Evolutionary conservation across 345 rosid species (phyloP).

Genomic region (Trapa incisa): DNA sequence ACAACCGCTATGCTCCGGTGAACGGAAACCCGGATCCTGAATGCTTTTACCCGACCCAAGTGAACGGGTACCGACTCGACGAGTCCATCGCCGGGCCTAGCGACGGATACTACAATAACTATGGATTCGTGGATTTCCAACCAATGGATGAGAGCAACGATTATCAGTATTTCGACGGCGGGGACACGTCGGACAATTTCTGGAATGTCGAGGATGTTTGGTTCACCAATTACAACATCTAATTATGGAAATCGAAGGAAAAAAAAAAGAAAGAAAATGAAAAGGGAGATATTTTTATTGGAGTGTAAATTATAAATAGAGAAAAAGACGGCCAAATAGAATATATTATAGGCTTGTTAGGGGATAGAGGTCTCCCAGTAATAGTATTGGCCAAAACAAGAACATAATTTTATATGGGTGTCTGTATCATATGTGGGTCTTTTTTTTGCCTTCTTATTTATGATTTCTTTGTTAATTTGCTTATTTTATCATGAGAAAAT

Average conservation of each 20-base stretch:
- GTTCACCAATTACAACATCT: background rate
- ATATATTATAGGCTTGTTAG: too few relatives aligned
- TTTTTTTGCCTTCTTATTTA: background rate
- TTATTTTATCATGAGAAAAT: background rate
- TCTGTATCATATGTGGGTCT: too few relatives aligned
- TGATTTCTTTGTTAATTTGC: too few relatives aligned
- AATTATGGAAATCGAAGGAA: background rate
- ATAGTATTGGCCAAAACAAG: background rate
- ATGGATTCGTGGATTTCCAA: conserved; percentile 27
- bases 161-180: conserved; percentile 29
- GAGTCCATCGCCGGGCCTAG: conserved; percentile 29
- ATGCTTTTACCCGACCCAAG: conserved; percentile 30
- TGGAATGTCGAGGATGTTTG: conserved; percentile 9
- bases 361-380: too few relatives aligned
- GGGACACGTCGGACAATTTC: conserved; percentile 10
- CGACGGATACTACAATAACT: conserved; percentile 21
- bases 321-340: conserved; percentile 1
- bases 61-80: conserved; percentile 28
- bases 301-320: conserved; percentile 3
- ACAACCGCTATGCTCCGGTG: conserved; percentile 32
- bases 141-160: conserved; percentile 29
- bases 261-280: too few relatives aligned
- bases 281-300: background rate
- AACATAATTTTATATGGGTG: too few relatives aligned
- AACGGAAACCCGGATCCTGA: conserved; percentile 31